These are phyloP conservation scores for Trichoderma harzianum DNA, from an alignment of 2,329 filamentous ascomycete species.

Conservation along the genomic window DNA sequence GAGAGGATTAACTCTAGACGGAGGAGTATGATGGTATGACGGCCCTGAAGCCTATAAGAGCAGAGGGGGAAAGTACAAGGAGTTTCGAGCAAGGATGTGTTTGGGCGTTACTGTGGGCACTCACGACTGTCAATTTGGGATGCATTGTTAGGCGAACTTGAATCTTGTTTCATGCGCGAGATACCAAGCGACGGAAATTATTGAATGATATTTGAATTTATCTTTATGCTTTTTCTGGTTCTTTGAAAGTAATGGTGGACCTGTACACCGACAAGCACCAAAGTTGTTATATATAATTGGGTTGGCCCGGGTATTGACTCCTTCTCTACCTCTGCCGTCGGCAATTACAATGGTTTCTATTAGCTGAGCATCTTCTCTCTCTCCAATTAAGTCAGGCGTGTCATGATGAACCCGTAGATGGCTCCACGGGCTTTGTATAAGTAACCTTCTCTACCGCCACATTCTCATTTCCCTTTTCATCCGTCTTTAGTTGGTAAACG, in stretches of 20 bases:
- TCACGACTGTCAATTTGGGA: slow-evolving; percentile 21
- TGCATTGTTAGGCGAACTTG: slow-evolving; percentile 26
- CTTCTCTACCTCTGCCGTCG: slow-evolving; percentile 23
- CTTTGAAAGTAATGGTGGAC: slow-evolving; percentile 17
- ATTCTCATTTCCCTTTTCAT: slow-evolving; percentile 71
- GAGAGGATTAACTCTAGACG: slow-evolving; percentile 41
- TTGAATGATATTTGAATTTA: slow-evolving; percentile 32
- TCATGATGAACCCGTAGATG: slow-evolving; percentile 50
- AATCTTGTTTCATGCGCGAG: slow-evolving; percentile 32
- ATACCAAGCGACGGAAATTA: slow-evolving; percentile 38
- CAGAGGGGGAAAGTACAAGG: slow-evolving; percentile 19
- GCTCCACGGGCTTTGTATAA: slow-evolving; percentile 72
- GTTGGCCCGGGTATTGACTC: slow-evolving; percentile 29
- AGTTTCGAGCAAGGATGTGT: slow-evolving; percentile 24
- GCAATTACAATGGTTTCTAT: not conserved
- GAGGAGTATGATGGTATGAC: slow-evolving; percentile 55
- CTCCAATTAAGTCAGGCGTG: slow-evolving; percentile 11
- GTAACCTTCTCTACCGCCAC: slow-evolving; percentile 84
- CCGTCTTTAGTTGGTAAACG: slow-evolving; percentile 82
- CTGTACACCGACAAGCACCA: not conserved
- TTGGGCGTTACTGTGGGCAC: slow-evolving; percentile 28
- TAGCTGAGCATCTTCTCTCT: not conserved
- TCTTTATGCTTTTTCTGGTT: slow-evolving; percentile 21
- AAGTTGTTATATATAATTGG: not conserved
- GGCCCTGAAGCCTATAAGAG: slow-evolving; percentile 28